Base-by-base conservation (phyloP, 345 rosid species). In the Salix koriyanagi region DNA sequence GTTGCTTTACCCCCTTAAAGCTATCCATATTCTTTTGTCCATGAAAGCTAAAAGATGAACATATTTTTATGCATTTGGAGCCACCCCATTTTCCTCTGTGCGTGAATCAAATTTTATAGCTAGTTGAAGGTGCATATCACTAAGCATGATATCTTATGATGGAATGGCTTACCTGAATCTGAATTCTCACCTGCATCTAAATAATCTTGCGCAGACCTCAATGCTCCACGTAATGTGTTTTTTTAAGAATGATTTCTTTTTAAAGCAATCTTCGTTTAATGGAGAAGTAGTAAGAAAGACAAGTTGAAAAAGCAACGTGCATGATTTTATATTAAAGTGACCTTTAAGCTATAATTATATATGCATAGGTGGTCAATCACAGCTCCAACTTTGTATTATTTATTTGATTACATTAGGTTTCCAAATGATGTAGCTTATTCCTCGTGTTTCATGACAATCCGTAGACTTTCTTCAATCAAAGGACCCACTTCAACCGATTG, bases 401-500 rank as follows among this genome's bases (percentile, higher is more conserved):
- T 26, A 26, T 54, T 56, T 19, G 60, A 69, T 79, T 62, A 50
- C 44, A 71, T 50, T 70, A 81, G 46, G 76, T 54, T 75, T 75
- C 65, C 75, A 48, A 46, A 14, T 26, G 18, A 32, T 54, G 66
- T 16, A 50, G 34, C 23, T 30, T 15, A 10, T 37, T 4, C 10
- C 42, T 67, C 67, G 71, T 67, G 65, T 67, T 78, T 75, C 65
- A 74, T 76, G 71, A 21, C 15, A 56, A 73, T 82, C 41, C 69
- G 60, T 73, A 96, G 98, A 94, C 70, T 86, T 92, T 80, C 87
- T 93, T 37, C 92, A 76, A 70, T 84, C 94, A 44, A 93, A 88
- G 89, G 94, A 90, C 82, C 85, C 87, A 14, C 81, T 89, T 74
- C 68, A 80, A 65, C 77, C 89, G 2, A 75, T 87, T 71, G 81